These are phyloP conservation scores for Pezicula neosporulosa DNA, from an alignment of 2,329 filamentous ascomycete species.

Conservation along the genomic window DNA sequence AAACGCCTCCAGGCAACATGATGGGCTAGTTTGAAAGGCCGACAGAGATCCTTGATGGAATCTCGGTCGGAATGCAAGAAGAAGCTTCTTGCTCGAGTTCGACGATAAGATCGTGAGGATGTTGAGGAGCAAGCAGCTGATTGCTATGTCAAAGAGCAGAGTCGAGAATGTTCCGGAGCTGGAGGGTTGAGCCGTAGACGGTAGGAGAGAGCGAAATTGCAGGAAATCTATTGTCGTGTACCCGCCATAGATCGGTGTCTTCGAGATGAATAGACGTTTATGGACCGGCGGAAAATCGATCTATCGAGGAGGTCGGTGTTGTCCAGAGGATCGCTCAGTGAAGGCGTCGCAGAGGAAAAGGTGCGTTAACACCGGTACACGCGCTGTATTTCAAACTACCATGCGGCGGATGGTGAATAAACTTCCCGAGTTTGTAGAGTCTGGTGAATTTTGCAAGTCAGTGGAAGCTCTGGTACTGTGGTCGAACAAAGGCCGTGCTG, in stretches of 20 bases:
- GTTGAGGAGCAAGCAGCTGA: conserved; percentile 5
- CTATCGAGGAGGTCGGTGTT: background rate
- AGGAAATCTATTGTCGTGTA: conserved; percentile 21
- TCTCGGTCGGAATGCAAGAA: conserved; percentile 26
- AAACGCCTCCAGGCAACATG: conserved; percentile 57
- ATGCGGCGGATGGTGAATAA: conserved; percentile 17
- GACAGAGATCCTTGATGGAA: conserved; percentile 24
- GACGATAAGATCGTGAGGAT: conserved; percentile 4
- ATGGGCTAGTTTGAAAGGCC: conserved; percentile 18
- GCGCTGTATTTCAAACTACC: conserved; percentile 18
- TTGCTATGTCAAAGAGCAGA: conserved; percentile 9
- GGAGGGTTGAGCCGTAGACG: conserved; percentile 5
- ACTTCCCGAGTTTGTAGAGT: conserved; percentile 1
- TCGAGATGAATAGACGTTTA: conserved; percentile 7
- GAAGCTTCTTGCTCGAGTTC: conserved; percentile 17
- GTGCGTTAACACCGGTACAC: conserved; percentile 21
- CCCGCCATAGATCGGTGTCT: conserved; percentile 23
- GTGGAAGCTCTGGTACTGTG: conserved; percentile 9
- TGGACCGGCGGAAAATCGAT: background rate
- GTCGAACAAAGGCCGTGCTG: conserved; percentile 1
- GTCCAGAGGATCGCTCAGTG: conserved; percentile 6
- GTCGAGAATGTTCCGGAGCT: conserved; percentile 11
- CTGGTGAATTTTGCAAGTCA: conserved; percentile 12
- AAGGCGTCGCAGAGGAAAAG: conserved; percentile 9
- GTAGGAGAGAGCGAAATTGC: conserved; percentile 17